Evolutionary conservation across 208 protist genomes (phyloP).

Genomic region (Leishmania braziliensis): DNA sequence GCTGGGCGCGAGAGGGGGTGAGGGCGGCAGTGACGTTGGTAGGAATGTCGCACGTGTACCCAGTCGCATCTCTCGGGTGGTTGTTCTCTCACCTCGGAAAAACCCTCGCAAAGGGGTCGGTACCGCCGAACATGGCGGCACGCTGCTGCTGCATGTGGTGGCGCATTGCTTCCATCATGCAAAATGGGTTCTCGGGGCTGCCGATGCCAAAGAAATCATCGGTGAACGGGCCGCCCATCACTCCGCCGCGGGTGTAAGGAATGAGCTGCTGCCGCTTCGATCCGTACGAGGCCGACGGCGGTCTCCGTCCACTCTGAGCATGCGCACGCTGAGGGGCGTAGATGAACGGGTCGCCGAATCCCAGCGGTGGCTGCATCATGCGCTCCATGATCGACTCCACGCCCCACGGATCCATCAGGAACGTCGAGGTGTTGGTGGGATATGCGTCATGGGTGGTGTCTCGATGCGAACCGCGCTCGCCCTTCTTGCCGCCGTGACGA

Average conservation of each 20-base stretch:
- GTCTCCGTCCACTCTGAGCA: background rate
- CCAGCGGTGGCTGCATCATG: background rate
- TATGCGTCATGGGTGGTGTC: background rate
- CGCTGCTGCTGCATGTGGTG: conserved; percentile 28
- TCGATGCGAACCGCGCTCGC: background rate
- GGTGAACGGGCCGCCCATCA: conserved; percentile 13
- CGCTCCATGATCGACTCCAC: background rate
- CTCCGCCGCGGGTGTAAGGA: background rate
- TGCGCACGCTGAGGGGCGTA: background rate
- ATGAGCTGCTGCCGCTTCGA: background rate
- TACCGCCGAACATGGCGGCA: conserved; percentile 30
- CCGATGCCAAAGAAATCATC: conserved; percentile 22
- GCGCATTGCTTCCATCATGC: conserved; percentile 35
- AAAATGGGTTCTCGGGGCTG: conserved; percentile 16
- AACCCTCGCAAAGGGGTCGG: conserved; percentile 21
- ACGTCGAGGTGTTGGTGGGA: background rate
- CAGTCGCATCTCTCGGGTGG: background rate
- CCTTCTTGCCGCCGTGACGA: background rate
- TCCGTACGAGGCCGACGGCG: background rate
- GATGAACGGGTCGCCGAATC: background rate
- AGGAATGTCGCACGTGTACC: background rate
- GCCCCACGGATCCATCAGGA: background rate
- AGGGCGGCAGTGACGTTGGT: background rate
- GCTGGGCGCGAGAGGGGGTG: background rate
- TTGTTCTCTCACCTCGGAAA: background rate